Conservation (phyloP, 192 early-diverging fungal species). For the Podila horticola region DNA sequence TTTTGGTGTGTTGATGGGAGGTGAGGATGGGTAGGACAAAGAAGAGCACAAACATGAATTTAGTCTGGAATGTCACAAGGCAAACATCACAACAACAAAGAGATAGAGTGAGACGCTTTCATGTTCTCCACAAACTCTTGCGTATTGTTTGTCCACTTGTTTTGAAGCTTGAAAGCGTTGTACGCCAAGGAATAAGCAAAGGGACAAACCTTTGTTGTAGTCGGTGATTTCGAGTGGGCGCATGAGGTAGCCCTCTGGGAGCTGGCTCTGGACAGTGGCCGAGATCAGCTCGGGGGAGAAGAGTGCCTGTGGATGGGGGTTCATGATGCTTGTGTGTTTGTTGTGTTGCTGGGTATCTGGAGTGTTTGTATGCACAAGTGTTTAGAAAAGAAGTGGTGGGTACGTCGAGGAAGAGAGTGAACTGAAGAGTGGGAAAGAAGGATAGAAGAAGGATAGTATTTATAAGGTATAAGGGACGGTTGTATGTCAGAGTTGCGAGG, state of each 20-base stretch:
- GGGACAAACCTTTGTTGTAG: slow-evolving; percentile 77
- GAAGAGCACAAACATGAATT: neutral
- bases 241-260: slow-evolving; percentile 76
- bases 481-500: neutral
- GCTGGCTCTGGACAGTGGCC: slow-evolving; percentile 59
- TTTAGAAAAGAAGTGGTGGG: neutral
- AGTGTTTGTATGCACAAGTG: no score
- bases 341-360: neutral
- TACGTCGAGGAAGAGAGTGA: neutral
- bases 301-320: slow-evolving; percentile 14
- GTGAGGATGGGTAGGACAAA: neutral
- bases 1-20: neutral
- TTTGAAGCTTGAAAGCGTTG: neutral
- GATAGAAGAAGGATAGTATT: neutral
- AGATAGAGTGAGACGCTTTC: neutral
- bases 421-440: neutral
- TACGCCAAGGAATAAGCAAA: neutral
- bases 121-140: neutral
- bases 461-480: no score
- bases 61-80: no score
- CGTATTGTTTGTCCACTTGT: neutral
- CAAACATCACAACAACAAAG: no score
- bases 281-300: slow-evolving; percentile 72
- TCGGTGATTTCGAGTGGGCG: slow-evolving; percentile 83
- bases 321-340: slow-evolving; percentile 11